Evolutionary conservation across 768 basidiomycete genomes (phyloP).

Genomic region (Termitomyces sp.): DNA sequence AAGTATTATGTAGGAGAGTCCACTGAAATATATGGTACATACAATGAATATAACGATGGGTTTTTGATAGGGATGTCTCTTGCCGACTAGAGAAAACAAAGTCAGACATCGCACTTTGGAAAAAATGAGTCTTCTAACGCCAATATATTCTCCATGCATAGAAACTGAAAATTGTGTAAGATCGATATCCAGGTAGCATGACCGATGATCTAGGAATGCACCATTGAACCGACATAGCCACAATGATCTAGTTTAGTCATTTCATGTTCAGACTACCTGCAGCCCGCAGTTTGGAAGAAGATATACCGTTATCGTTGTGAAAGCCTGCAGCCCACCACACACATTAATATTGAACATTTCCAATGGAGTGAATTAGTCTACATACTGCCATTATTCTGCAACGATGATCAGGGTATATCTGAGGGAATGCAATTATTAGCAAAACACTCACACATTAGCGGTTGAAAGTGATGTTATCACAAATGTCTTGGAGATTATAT

Average conservation of each 20-base stretch:
- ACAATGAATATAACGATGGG: background rate
- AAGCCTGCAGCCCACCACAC: background rate
- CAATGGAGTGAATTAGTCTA: background rate
- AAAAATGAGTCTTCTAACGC: background rate
- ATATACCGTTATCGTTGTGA: background rate
- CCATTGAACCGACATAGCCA: background rate
- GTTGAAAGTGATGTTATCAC: background rate
- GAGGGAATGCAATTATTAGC: too few species aligned
- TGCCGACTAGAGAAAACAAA: background rate
- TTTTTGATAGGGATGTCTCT: background rate
- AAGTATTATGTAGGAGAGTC: background rate
- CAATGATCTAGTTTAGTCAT: background rate
- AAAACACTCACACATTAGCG: background rate
- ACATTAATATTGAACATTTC: background rate
- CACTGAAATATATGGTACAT: background rate
- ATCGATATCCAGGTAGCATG: too few species aligned
- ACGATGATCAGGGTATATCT: too few species aligned
- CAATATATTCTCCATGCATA: background rate
- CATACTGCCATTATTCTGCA: background rate
- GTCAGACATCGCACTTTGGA: too few species aligned
- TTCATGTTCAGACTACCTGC: too few species aligned
- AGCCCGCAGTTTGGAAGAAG: too few species aligned
- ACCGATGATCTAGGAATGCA: background rate
- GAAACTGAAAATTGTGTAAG: too few species aligned
- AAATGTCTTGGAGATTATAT: background rate